Base-by-base conservation (phyloP, 805 yeast species). In the Candida argentea region DNA sequence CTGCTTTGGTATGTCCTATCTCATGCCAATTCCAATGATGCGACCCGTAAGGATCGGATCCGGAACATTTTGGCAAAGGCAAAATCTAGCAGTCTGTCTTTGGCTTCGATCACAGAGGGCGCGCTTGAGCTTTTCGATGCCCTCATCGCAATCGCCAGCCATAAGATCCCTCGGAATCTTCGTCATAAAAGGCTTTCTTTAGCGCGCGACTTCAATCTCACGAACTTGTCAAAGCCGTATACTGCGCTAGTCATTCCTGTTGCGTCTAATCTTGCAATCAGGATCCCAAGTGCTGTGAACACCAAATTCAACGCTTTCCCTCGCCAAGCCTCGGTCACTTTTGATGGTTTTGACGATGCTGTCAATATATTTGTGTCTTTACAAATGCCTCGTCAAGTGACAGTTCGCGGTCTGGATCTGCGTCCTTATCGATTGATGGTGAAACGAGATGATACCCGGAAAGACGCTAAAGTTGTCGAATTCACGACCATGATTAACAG, bases 381-480 rank as follows among this genome's bases (percentile, higher is more conserved):
- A 55, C 96, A 87, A 50, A 75, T 71, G 55, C 99, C 98, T 0
- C 72, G 84, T 40, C 76, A 82, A 38, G 58, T 91, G 6, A 72
- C 72, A 9, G 57, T 89, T 3, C 52, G 71, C 22, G 98, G 97
- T 0, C 73, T 83, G 2, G 83, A 89, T 52, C 87, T 89, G 6
- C 54, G 56, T n/a, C 50, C 59, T 1, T 87, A 87, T 47, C 69
- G 78, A 12, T 65, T 91, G 10, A 65, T 91, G 56, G 77, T 94
- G 42, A 91, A 91, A 46, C 70, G 75, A 36, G 99, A 91, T 52
- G 98, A 91, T 56, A 76, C 93, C 12, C 61, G 97, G 38, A 93
- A 93, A 46, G 99, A 93, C 59, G 91, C 95, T 4, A 81, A 94
- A 42, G 72, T 89, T 29, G 81, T 86, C n/a, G 91, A 93, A 42